Evolutionary conservation across 768 basidiomycete genomes (phyloP).

Genomic region (Chlorophyllum brunneum): DNA sequence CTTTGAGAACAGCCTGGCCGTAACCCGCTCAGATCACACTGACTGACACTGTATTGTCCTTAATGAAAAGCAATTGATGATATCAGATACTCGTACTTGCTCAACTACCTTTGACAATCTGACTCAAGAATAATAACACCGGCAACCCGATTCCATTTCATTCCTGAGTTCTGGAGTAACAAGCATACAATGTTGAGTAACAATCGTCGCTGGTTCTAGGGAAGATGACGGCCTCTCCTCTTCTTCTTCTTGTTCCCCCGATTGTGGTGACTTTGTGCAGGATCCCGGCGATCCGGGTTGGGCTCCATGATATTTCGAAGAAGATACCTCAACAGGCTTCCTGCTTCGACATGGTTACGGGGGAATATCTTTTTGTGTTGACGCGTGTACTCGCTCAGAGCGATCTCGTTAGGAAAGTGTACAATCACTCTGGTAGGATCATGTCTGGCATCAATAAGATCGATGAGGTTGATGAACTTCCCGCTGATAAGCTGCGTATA

Average conservation of each 20-base stretch:
- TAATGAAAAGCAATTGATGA: too few species aligned
- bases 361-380: conserved; percentile 28
- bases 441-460: conserved; percentile 25
- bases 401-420: conserved; percentile 21
- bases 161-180: too few species aligned
- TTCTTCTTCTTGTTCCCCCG: not conserved
- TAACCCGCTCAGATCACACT: too few species aligned
- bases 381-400: conserved; percentile 29
- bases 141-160: too few species aligned
- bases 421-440: conserved; percentile 10
- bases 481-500: conserved; percentile 21
- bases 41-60: too few species aligned
- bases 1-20: too few species aligned
- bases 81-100: too few species aligned
- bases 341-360: conserved; percentile 22
- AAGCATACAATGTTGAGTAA: too few species aligned
- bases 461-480: conserved; percentile 36
- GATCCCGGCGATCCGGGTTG: not conserved
- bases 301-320: not conserved
- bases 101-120: too few species aligned
- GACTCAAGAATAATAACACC: too few species aligned
- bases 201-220: too few species aligned
- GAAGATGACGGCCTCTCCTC: too few species aligned
- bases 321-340: conserved; percentile 12
- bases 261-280: not conserved